A percentile compares a stretch with the other conserved stretches of the same genome.
Conservation (phyloP, 495 filamentous ascomycete species). For the Tetracladium marchalianum region DNA sequence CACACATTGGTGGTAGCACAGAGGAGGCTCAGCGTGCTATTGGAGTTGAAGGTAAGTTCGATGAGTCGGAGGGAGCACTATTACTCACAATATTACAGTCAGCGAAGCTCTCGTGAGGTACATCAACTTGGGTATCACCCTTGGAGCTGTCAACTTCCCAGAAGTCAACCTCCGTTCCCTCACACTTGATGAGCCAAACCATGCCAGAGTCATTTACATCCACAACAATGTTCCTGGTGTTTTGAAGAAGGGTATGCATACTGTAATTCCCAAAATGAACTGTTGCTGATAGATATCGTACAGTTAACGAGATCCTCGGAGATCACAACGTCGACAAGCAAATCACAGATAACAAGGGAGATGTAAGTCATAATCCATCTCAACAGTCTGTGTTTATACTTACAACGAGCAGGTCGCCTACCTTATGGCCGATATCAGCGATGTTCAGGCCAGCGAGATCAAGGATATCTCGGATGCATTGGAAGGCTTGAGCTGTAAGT, state of each 20-base stretch:
- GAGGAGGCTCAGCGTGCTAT: slow-evolving; percentile 97
- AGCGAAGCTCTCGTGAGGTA: slow-evolving; percentile 77
- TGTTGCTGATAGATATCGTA: slow-evolving; percentile 4
- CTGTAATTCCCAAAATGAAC: neutral
- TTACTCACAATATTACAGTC: slow-evolving; percentile 35
- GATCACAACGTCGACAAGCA: slow-evolving; percentile 99
- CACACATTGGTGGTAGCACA: slow-evolving; percentile 94
- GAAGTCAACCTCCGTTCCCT: slow-evolving; percentile 82
- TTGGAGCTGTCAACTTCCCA: slow-evolving; percentile 91
- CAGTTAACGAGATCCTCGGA: slow-evolving; percentile 85
- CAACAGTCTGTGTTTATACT: neutral
- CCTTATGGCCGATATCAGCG: slow-evolving; percentile 94
- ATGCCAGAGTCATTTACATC: slow-evolving; percentile 89
- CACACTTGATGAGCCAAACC: slow-evolving; percentile 77
- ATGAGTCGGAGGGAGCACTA: neutral
- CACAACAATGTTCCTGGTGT: slow-evolving; percentile 95
- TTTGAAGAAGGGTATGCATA: slow-evolving; percentile 57
- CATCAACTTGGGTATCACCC: slow-evolving; percentile 83
- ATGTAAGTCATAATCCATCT: slow-evolving; percentile 39
- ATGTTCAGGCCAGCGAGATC: slow-evolving; percentile 69
- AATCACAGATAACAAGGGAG: slow-evolving; percentile 88
- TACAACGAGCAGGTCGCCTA: slow-evolving; percentile 59
- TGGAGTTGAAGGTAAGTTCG: slow-evolving; percentile 60
- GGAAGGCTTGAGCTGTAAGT: slow-evolving; percentile 72
- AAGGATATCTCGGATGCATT: slow-evolving; percentile 75